phyloP scores from a whole-genome alignment of 441 rosid genomes.

The Corymbia citriodora region DNA sequence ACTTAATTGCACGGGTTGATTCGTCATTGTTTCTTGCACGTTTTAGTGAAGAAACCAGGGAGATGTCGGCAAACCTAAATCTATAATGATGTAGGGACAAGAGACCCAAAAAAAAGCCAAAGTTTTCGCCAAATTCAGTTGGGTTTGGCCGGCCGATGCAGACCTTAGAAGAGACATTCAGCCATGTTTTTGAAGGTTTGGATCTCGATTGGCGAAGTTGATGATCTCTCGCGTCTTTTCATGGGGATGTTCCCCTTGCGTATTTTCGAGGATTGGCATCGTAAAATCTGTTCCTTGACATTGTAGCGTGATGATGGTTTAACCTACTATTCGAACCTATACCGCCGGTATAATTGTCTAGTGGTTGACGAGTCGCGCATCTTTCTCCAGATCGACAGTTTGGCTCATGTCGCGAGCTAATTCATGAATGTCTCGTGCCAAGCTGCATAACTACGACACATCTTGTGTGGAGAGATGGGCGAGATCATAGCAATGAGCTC shows the following conservation, averaged over 20 bases:
- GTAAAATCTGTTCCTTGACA: not conserved
- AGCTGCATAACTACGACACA: too few relatives aligned
- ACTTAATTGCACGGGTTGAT: not conserved
- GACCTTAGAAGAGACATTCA: not conserved
- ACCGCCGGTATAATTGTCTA: not conserved
- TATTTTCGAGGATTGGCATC: not conserved
- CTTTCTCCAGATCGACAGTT: not conserved
- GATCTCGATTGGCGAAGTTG: not conserved
- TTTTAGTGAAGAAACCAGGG: not conserved
- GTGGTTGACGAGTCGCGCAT: not conserved
- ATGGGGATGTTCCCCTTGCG: not conserved
- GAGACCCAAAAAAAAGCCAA: not conserved
- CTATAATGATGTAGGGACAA: not conserved
- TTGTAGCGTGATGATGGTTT: not conserved
- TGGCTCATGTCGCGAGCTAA: not conserved
- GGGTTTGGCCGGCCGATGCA: not conserved
- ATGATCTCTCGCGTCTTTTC: not conserved
- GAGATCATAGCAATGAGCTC: not conserved
- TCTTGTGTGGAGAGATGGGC: too few relatives aligned
- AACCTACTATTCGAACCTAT: not conserved
- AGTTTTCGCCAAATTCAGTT: not conserved
- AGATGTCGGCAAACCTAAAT: not conserved
- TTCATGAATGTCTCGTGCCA: too few relatives aligned
- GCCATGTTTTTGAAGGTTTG: not conserved
- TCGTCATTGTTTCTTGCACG: not conserved